These are phyloP conservation scores for Chrysophaeum taylorii DNA, from an alignment of 352 stramenopile species.

Conservation along the genomic window DNA sequence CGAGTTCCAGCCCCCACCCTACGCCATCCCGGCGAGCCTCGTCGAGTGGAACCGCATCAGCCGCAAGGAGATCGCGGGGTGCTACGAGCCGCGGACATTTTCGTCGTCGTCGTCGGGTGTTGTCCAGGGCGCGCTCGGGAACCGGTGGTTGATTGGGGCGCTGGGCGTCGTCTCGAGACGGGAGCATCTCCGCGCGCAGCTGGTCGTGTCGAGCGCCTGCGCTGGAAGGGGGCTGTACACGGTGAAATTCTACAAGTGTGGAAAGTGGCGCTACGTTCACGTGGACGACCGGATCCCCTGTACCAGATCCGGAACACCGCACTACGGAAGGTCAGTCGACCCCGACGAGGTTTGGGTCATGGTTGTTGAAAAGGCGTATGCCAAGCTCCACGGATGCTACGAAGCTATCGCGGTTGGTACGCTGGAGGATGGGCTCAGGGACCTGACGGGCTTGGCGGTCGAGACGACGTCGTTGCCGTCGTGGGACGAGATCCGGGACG, in stretches of 20 bases:
- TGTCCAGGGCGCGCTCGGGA: conserved; percentile 17
- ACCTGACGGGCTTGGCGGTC: conserved; percentile 30
- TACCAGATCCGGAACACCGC: conserved; percentile 21
- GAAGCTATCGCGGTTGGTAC: conserved; percentile 32
- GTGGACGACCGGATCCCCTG: conserved; percentile 43
- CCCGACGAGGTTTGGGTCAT: conserved; percentile 41
- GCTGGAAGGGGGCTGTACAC: conserved; percentile 36
- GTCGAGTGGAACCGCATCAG: conserved; percentile 18
- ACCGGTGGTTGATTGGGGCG: conserved; percentile 16
- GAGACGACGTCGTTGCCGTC: neutral
- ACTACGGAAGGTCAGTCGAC: conserved; percentile 32
- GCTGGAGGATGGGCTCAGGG: conserved; percentile 33
- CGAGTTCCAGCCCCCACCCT: neutral
- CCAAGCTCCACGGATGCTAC: conserved; percentile 47
- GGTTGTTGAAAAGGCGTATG: conserved; percentile 38
- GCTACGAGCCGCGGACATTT: conserved; percentile 7
- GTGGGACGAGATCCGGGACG: conserved; percentile 19
- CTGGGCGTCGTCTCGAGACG: conserved; percentile 4
- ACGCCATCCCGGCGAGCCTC: conserved; percentile 8
- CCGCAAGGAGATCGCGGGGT: conserved; percentile 7
- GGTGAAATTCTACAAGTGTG: conserved; percentile 44
- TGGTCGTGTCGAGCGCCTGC: conserved; percentile 6
- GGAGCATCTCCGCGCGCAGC: neutral
- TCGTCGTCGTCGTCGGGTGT: neutral
- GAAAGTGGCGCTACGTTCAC: conserved; percentile 42